A percentile compares a stretch with the other conserved stretches of the same genome.
These are phyloP conservation scores for Prunus dulcis DNA, from an alignment of 306 rosid genomes.

Conservation along the genomic window DNA sequence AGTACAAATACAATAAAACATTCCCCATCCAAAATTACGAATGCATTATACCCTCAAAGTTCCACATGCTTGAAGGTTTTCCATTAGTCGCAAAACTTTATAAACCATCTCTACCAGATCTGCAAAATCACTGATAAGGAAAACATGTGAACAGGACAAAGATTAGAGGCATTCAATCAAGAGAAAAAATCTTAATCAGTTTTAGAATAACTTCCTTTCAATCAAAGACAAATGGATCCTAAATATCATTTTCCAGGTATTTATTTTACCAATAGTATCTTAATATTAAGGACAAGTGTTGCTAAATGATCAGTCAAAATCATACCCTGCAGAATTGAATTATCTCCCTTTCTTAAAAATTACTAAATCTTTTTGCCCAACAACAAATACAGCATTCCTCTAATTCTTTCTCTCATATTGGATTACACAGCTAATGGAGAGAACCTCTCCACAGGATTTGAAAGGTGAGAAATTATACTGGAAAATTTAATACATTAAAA, in stretches of 20 bases:
- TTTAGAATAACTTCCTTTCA: background rate
- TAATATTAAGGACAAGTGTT: background rate
- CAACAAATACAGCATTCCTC: background rate
- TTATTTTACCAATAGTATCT: background rate
- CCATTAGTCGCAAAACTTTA: constrained; percentile 68
- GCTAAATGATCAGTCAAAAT: background rate
- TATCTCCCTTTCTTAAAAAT: background rate
- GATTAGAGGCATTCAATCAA: constrained; percentile 1
- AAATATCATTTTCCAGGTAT: background rate
- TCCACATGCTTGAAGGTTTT: constrained; percentile 83
- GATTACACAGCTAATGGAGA: background rate
- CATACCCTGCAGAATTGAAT: background rate
- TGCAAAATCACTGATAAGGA: constrained; percentile 74
- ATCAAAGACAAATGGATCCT: background rate
- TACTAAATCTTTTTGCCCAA: background rate
- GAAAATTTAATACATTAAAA: background rate
- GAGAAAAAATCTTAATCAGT: background rate
- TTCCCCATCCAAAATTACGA: constrained; percentile 2
- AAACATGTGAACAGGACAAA: constrained; percentile 18
- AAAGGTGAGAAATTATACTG: background rate
- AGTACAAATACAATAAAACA: background rate
- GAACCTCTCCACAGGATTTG: background rate
- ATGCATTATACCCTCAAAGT: constrained; percentile 66
- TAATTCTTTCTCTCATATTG: background rate
- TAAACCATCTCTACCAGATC: constrained; percentile 78